Conservation (phyloP, 768 basidiomycete genomes). For the Termitomyces titanicus region DNA sequence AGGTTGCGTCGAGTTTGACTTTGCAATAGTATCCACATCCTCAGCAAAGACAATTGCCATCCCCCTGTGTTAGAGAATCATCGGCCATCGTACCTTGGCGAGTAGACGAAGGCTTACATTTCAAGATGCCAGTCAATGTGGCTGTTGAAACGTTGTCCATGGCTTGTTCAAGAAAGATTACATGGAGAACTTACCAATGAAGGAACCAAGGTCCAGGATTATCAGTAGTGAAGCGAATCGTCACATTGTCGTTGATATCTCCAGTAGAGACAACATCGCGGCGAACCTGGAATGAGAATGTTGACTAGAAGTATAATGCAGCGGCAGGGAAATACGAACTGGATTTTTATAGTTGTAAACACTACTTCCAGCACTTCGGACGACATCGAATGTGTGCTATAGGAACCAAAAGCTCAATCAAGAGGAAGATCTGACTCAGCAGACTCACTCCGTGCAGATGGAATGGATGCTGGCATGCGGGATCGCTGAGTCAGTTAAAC, state of each 20-base stretch:
- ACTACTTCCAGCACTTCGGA: not conserved
- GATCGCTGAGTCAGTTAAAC: constrained; percentile 4
- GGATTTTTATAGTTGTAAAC: not conserved
- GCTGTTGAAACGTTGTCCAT: not conserved
- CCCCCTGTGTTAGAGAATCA: no score
- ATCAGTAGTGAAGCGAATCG: not conserved
- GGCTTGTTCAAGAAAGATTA: not conserved
- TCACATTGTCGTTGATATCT: not conserved
- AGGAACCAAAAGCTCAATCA: not conserved
- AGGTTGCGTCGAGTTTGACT: no score
- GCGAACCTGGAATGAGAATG: not conserved
- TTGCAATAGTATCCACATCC: no score
- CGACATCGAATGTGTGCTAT: constrained; percentile 1
- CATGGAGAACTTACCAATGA: not conserved
- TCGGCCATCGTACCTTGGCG: no score
- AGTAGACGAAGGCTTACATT: not conserved
- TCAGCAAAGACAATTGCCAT: no score
- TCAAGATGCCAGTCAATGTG: not conserved
- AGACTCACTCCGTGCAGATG: constrained; percentile 24
- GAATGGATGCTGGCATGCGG: constrained; percentile 17
- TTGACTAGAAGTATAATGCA: not conserved
- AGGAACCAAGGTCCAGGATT: constrained; percentile 4
- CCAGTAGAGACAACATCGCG: not conserved
- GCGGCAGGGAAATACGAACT: not conserved
- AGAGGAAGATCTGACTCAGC: not conserved